Evolutionary conservation across 306 rosid species (phyloP).

Genomic region (Sesbania bispinosa): DNA sequence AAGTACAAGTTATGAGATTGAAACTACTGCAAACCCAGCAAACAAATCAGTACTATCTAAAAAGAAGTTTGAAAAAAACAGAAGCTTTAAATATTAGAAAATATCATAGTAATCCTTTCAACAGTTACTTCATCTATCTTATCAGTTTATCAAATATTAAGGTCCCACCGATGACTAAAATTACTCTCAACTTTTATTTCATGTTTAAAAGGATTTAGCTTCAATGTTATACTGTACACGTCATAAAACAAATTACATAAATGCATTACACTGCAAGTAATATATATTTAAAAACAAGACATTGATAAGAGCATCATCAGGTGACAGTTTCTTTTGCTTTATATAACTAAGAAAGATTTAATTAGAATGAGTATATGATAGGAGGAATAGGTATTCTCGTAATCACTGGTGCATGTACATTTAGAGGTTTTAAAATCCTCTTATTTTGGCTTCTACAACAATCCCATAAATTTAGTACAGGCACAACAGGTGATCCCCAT

Average conservation of each 20-base stretch:
- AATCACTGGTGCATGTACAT: too few species aligned
- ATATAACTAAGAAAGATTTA: neutral
- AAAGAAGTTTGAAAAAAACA: neutral
- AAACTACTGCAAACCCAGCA: neutral
- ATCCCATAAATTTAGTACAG: too few species aligned
- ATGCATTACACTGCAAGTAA: neutral
- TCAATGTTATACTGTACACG: neutral
- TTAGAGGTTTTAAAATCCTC: too few species aligned
- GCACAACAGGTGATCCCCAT: too few species aligned
- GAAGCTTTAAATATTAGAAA: too few species aligned
- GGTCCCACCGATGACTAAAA: neutral
- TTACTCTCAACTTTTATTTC: neutral
- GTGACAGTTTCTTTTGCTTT: neutral
- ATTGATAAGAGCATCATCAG: neutral
- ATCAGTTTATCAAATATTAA: conserved; percentile 11
- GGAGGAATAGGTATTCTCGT: too few species aligned
- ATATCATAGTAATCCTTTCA: neutral
- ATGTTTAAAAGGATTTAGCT: neutral
- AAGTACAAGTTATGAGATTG: neutral
- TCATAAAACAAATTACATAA: neutral
- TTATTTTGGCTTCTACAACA: too few species aligned
- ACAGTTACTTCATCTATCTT: neutral
- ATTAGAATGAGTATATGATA: too few species aligned
- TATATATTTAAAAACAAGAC: neutral
- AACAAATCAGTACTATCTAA: neutral